Evolutionary conservation across 2,329 filamentous ascomycete genomes (phyloP).

Genomic region (Chlorencoelia australis): DNA sequence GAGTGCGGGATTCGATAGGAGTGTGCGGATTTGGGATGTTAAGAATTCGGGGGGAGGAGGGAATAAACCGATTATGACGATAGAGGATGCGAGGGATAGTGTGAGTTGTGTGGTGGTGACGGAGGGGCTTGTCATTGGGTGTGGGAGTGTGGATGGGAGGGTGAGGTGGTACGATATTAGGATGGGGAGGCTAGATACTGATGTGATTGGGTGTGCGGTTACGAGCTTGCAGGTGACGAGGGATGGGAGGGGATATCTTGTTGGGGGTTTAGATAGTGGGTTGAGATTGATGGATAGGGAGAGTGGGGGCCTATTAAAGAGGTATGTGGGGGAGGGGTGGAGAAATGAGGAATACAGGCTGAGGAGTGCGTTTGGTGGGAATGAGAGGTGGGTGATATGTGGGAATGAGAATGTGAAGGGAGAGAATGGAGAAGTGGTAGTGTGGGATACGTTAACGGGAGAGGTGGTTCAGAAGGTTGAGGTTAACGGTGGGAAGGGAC

Average conservation of each 20-base stretch:
- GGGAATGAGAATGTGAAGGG: conserved; percentile 54
- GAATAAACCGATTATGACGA: conserved; percentile 58
- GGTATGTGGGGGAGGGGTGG: conserved; percentile 46
- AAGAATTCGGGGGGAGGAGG: conserved; percentile 33
- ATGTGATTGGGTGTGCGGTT: conserved; percentile 62
- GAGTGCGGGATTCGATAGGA: conserved; percentile 65
- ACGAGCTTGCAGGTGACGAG: conserved; percentile 63
- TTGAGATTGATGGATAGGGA: conserved; percentile 73
- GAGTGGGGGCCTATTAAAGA: conserved; percentile 62
- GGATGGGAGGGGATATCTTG: conserved; percentile 65
- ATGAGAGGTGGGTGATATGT: conserved; percentile 67
- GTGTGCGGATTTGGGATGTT: conserved; percentile 66
- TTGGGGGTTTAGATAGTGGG: conserved; percentile 65
- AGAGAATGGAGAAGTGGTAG: conserved; percentile 38
- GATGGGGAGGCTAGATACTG: conserved; percentile 58
- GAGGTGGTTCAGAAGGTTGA: conserved; percentile 52
- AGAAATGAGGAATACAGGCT: conserved; percentile 30
- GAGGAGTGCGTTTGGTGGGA: conserved; percentile 50
- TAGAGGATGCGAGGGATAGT: conserved; percentile 64
- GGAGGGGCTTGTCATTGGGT: conserved; percentile 50
- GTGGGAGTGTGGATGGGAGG: conserved; percentile 75
- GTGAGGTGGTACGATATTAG: conserved; percentile 75
- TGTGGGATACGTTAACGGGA: conserved; percentile 77
- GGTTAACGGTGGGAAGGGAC: conserved; percentile 27
- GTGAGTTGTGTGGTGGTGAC: conserved; percentile 35